Evolutionary conservation across 169 alveolate species (phyloP).

Genomic region (Plasmodium sp.): DNA sequence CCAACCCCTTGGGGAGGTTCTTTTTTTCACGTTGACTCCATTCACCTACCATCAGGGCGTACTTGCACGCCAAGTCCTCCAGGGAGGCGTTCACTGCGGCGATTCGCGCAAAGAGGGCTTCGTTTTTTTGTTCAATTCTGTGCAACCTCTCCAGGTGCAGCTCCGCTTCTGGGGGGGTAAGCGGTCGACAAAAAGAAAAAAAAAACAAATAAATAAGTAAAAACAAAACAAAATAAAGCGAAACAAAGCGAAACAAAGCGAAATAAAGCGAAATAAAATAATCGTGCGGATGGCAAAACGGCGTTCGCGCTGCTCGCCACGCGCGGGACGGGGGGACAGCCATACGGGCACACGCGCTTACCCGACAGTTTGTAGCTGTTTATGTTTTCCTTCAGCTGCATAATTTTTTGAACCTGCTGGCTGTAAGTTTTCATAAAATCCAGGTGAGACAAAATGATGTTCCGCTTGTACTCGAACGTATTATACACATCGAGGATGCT

Average conservation of each 20-base stretch:
- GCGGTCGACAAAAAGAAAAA: background rate
- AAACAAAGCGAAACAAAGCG: background rate
- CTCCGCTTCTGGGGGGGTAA: conserved; percentile 35
- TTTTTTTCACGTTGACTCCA: background rate
- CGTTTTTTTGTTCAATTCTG: conserved; percentile 30
- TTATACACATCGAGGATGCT: conserved; percentile 44
- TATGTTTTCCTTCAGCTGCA: conserved; percentile 34
- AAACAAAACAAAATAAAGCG: background rate
- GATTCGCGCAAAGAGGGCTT: conserved; percentile 10
- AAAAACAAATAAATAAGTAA: background rate
- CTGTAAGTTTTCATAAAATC: conserved; percentile 53
- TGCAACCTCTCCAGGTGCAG: conserved; percentile 5
- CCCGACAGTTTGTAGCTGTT: conserved; percentile 56
- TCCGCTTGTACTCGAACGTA: conserved; percentile 47
- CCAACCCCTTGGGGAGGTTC: background rate
- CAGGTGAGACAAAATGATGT: conserved; percentile 40
- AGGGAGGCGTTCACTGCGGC: conserved; percentile 18
- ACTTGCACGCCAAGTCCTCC: conserved; percentile 27
- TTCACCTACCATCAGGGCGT: conserved; percentile 32
- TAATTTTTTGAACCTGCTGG: conserved; percentile 15
- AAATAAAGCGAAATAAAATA: background rate
- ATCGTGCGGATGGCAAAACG: background rate
- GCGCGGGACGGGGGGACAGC: background rate
- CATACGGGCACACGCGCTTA: background rate
- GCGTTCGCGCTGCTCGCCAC: background rate